These are phyloP conservation scores for Termitomyces sp. DNA, from an alignment of 768 basidiomycete genomes.

Conservation along the genomic window DNA sequence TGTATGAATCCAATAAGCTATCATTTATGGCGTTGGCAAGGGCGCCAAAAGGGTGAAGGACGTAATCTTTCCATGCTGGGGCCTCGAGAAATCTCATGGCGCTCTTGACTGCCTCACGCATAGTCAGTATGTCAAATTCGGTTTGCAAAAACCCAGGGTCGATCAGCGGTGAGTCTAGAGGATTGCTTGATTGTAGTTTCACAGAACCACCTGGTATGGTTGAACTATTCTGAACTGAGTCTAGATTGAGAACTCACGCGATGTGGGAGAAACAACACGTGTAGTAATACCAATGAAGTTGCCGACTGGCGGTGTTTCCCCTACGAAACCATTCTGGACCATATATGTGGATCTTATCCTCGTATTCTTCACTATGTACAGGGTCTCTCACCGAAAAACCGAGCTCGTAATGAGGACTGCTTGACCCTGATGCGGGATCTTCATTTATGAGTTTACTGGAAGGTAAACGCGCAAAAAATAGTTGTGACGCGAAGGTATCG, in stretches of 20 bases:
- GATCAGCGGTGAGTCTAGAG: conserved; percentile 14
- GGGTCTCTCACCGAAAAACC: conserved; percentile 11
- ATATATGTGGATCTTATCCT: background rate
- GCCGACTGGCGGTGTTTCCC: conserved; percentile 11
- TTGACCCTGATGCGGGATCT: conserved; percentile 24
- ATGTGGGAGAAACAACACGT: conserved; percentile 18
- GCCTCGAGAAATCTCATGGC: conserved; percentile 14
- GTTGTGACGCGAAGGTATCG: conserved; percentile 16
- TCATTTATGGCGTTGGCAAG: conserved; percentile 13
- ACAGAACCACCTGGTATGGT: conserved; percentile 11
- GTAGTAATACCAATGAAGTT: conserved; percentile 15
- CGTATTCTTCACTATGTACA: background rate
- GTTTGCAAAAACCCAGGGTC: conserved; percentile 16
- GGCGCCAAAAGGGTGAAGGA: conserved; percentile 8
- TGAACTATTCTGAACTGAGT: background rate
- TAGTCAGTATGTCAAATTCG: conserved; percentile 12
- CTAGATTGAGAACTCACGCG: conserved; percentile 8
- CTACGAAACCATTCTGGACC: conserved; percentile 15
- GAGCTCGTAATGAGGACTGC: conserved; percentile 25
- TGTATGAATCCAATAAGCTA: conserved; percentile 6
- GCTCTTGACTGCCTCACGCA: conserved; percentile 17
- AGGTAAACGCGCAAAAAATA: conserved; percentile 20
- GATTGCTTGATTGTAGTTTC: conserved; percentile 10
- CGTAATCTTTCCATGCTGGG: conserved; percentile 14
- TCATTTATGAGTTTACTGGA: conserved; percentile 1